Conservation (phyloP, 2,329 filamentous ascomycete species). For the Paraconiothyrium sp. region DNA sequence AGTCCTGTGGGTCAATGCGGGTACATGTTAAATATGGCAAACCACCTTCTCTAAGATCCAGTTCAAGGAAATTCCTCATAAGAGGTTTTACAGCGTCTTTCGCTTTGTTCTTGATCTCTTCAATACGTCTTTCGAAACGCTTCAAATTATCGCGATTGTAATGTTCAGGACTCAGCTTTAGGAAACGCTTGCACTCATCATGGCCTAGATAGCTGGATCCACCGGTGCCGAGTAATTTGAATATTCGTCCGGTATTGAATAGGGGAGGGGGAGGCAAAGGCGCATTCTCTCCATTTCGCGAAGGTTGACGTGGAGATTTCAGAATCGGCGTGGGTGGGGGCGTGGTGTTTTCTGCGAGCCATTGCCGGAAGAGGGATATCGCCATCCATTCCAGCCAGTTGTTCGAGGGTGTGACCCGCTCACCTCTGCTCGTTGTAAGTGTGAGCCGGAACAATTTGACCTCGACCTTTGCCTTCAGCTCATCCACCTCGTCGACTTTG, state of each 20-base stretch:
- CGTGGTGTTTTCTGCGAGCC: constrained; percentile 89
- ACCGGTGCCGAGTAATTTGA: constrained; percentile 76
- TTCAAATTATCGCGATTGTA: constrained; percentile 88
- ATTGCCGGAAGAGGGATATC: constrained; percentile 87
- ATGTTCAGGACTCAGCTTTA: constrained; percentile 82
- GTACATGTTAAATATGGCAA: constrained; percentile 73
- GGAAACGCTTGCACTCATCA: constrained; percentile 89
- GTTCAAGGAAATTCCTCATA: constrained; percentile 84
- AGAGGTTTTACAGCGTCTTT: constrained; percentile 83
- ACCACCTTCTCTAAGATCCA: constrained; percentile 70
- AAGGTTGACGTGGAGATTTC: constrained; percentile 54
- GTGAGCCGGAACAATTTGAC: constrained; percentile 82
- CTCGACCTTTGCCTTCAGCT: constrained; percentile 81
- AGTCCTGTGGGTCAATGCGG: constrained; percentile 68
- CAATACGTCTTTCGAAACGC: constrained; percentile 84
- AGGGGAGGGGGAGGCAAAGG: constrained; percentile 52
- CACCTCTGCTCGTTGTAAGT: constrained; percentile 79
- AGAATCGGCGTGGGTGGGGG: constrained; percentile 68
- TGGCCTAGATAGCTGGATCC: constrained; percentile 75
- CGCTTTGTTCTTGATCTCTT: constrained; percentile 87
- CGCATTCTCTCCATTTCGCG: constrained; percentile 30
- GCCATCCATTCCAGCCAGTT: constrained; percentile 91
- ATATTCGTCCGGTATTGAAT: constrained; percentile 75
- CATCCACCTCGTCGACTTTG: constrained; percentile 91
- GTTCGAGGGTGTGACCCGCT: constrained; percentile 81